Percentiles rank a stretch among this genome's conserved stretches.
phyloP scores from a whole-genome alignment of 805 yeast genomes.

The Candida verbasci region DNA sequence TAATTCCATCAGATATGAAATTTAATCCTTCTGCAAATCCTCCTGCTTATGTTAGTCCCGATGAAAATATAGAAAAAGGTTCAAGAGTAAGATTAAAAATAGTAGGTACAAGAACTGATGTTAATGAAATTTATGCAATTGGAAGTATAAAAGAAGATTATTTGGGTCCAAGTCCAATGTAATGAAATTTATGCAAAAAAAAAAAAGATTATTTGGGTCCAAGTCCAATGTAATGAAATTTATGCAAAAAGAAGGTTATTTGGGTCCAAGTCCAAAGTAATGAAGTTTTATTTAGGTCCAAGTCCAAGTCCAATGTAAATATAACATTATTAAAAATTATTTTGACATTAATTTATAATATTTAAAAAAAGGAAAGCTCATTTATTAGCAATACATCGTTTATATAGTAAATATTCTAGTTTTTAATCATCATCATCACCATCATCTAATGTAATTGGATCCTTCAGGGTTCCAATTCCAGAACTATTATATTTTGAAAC shows the following conservation, averaged over 20 bases:
- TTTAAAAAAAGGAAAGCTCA: no score
- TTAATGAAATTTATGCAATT: constrained; percentile 93
- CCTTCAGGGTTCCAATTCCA: constrained; percentile 1
- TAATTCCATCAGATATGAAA: constrained; percentile 90
- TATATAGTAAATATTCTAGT: no score
- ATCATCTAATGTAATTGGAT: constrained; percentile 4
- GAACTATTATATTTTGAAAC: not conserved
- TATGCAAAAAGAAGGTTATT: constrained; percentile 97
- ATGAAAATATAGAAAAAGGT: constrained; percentile 92
- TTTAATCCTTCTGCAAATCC: constrained; percentile 96
- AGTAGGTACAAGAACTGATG: constrained; percentile 96
- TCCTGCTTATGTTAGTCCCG: constrained; percentile 95
- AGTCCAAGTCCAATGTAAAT: no score
- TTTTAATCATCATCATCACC: constrained; percentile 1
- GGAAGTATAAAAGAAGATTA: constrained; percentile 98
- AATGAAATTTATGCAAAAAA: constrained; percentile 89
- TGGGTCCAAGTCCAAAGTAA: constrained; percentile 68
- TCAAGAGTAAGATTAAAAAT: constrained; percentile 90
- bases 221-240: constrained; percentile 58
- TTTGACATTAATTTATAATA: no score
- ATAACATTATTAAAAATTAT: no score
- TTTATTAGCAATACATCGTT: no score
- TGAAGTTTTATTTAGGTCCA: constrained; percentile 90
- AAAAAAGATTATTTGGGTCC: constrained; percentile 98
- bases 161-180: constrained; percentile 70